Evolutionary conservation across 1,139 yeast genomes (phyloP).

Genomic region (Saccharomyces hybrid): DNA sequence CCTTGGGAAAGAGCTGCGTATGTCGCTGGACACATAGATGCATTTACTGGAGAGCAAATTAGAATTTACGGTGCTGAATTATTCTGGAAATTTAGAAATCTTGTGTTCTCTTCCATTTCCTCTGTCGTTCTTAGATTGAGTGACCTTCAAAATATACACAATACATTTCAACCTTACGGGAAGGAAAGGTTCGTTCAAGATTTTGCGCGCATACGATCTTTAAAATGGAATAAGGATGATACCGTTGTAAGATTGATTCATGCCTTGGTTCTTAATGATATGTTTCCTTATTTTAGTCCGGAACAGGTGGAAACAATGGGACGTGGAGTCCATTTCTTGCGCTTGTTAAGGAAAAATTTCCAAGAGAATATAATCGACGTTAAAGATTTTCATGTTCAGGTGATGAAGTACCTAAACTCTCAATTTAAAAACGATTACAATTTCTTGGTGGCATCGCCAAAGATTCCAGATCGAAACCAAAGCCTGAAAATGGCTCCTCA

Average conservation of each 20-base stretch:
- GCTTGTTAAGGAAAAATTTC: background rate
- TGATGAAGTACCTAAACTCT: background rate
- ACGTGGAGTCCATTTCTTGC: background rate
- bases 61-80: background rate
- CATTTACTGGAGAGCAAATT: conserved; percentile 1
- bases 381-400: background rate
- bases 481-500: background rate
- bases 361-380: background rate
- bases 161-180: background rate
- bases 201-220: background rate
- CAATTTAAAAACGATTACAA: background rate
- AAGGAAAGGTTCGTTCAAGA: background rate
- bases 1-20: background rate
- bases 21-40: background rate
- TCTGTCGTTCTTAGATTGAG: background rate
- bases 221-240: background rate
- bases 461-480: background rate
- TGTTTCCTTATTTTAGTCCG: background rate
- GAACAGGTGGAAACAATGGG: background rate
- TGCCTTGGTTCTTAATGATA: background rate
- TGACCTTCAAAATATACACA: background rate
- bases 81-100: background rate
- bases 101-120: background rate
- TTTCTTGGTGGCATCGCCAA: background rate
- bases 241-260: background rate